These are phyloP conservation scores for Elaeis guineensis DNA, from an alignment of 176 grass and related monocot species.

Conservation along the genomic window DNA sequence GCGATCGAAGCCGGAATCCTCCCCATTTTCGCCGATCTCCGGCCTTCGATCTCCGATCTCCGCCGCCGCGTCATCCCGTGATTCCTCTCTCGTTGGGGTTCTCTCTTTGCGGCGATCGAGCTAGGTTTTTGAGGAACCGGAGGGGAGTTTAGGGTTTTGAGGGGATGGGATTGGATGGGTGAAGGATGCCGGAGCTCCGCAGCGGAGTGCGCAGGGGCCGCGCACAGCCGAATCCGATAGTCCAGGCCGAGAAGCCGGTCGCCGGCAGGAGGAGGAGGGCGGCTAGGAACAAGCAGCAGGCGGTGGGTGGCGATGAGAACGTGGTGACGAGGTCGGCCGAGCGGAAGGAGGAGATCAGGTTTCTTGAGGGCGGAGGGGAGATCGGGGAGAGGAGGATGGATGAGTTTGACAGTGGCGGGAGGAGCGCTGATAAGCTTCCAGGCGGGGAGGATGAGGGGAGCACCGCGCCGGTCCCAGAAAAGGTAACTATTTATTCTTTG, in stretches of 20 bases:
- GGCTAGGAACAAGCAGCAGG: background rate
- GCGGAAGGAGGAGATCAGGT: slow-evolving; percentile 14
- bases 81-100: too few species aligned
- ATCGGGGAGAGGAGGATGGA: slow-evolving; percentile 40
- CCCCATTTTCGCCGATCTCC: too few species aligned
- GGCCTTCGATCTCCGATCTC: too few species aligned
- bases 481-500: slow-evolving; percentile 29
- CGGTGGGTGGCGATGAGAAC: too few species aligned
- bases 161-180: slow-evolving; percentile 6
- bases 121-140: too few species aligned
- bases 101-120: too few species aligned
- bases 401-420: slow-evolving; percentile 39
- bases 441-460: slow-evolving; percentile 50
- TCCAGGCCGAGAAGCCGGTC: background rate
- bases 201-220: slow-evolving; percentile 1
- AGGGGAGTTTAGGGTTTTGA: too few species aligned
- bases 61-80: too few species aligned
- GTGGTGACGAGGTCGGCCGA: slow-evolving; percentile 3
- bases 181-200: slow-evolving; percentile 13
- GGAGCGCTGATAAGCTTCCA: slow-evolving; percentile 36
- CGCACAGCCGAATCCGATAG: slow-evolving; percentile 4
- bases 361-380: background rate
- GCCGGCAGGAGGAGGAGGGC: background rate
- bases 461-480: slow-evolving; percentile 61
- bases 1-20: too few species aligned